These are phyloP conservation scores for Citrullus colocynthis DNA, from an alignment of 306 rosid species.

Conservation along the genomic window DNA sequence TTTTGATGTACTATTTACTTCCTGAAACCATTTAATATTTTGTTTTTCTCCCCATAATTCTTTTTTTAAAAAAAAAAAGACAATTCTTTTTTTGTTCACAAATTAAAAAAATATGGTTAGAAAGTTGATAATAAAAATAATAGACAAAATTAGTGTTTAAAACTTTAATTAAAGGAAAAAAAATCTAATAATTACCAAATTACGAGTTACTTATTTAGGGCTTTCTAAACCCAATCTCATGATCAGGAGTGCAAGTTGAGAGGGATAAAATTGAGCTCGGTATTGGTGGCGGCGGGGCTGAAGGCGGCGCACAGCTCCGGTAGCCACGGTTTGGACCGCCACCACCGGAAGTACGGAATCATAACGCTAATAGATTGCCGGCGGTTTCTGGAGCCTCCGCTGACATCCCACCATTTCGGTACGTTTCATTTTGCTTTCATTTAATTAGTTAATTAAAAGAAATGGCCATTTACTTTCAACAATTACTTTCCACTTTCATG, in stretches of 20 bases:
- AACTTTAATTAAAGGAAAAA: no score
- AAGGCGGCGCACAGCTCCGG: slow-evolving; percentile 33
- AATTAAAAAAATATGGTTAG: no score
- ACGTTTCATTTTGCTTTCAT: not conserved
- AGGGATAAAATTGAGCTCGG: slow-evolving; percentile 45
- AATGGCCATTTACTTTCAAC: not conserved
- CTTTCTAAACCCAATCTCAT: not conserved
- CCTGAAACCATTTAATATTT: no score
- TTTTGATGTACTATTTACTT: no score
- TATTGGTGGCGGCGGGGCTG: slow-evolving; percentile 43
- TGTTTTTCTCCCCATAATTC: no score
- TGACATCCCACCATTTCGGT: slow-evolving; percentile 33
- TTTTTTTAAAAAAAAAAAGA: no score
- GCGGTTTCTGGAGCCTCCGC: slow-evolving; percentile 28
- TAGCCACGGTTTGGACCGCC: slow-evolving; percentile 4
- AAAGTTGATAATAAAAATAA: no score
- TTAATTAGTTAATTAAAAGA: not conserved
- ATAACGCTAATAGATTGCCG: slow-evolving; percentile 45
- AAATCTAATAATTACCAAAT: no score
- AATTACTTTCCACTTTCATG: not conserved
- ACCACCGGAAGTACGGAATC: slow-evolving; percentile 33
- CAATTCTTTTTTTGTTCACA: no score
- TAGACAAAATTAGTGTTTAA: no score
- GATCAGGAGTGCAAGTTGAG: slow-evolving; percentile 37
- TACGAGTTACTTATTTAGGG: no score